Percentiles rank a stretch among this genome's conserved stretches.
phyloP scores from a whole-genome alignment of 441 rosid genomes.

The Erodium texanum region DNA sequence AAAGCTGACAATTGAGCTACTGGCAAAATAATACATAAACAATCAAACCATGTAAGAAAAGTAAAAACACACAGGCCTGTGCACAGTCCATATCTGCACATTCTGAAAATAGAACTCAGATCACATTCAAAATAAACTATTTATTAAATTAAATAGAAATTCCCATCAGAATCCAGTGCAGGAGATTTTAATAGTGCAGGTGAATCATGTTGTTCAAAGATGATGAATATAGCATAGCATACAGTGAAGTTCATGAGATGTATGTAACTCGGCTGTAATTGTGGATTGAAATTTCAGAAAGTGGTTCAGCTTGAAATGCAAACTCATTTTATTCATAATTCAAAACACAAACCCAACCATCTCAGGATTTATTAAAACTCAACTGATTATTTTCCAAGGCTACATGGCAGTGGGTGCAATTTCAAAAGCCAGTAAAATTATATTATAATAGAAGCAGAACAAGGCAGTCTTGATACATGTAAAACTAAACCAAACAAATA shows the following conservation, averaged over 20 bases:
- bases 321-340: not conserved
- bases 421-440: not conserved
- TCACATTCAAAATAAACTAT: not conserved
- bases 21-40: not conserved
- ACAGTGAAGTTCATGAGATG: not conserved
- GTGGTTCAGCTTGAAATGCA: not conserved
- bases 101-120: not conserved
- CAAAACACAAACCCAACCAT: slow-evolving; percentile 3
- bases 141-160: not conserved
- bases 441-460: not conserved
- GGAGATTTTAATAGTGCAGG: not conserved
- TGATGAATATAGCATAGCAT: not conserved
- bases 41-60: not conserved
- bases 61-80: not conserved
- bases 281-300: slow-evolving; percentile 2
- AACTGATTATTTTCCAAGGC: not conserved
- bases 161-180: not conserved
- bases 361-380: not conserved
- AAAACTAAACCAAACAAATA: not conserved
- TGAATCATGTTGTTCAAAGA: slow-evolving; percentile 1
- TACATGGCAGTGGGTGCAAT: not conserved
- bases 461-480: not conserved
- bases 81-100: not conserved
- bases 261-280: not conserved
- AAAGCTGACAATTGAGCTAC: not conserved